Conservation (phyloP, 2,329 filamentous ascomycete genomes). For the Emericellopsis cladophorae region DNA sequence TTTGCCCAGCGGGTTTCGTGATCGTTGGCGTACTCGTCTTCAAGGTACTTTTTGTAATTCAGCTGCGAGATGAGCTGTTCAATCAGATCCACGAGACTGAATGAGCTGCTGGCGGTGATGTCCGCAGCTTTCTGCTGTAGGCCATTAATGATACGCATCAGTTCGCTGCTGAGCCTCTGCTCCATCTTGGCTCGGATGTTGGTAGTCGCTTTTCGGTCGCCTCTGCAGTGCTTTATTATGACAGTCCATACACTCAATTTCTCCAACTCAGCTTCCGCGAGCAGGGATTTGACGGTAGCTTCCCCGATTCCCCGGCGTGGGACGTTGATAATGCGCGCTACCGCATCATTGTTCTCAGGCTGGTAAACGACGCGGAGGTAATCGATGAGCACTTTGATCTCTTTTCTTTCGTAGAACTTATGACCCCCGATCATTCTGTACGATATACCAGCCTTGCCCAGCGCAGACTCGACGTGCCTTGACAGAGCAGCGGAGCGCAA, state of each 20-base stretch:
- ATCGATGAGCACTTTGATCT: conserved; percentile 78
- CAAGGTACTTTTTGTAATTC: conserved; percentile 61
- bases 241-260: conserved; percentile 64
- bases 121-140: conserved; percentile 16
- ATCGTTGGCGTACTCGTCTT: conserved; percentile 58
- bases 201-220: conserved; percentile 31
- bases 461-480: conserved; percentile 68
- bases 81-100: conserved; percentile 33
- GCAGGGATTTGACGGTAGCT: conserved; percentile 57
- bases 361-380: conserved; percentile 80
- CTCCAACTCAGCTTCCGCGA: conserved; percentile 63
- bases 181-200: conserved; percentile 37
- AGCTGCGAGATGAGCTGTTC: conserved; percentile 49
- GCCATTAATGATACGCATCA: conserved; percentile 28
- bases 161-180: conserved; percentile 36
- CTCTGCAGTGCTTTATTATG: conserved; percentile 43
- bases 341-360: conserved; percentile 74
- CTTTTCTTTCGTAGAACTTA: conserved; percentile 82
- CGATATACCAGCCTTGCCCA: conserved; percentile 69
- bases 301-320: conserved; percentile 75
- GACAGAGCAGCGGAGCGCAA: conserved; percentile 77
- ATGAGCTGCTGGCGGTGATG: conserved; percentile 12
- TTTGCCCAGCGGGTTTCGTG: conserved; percentile 76
- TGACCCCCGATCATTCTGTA: conserved; percentile 88
- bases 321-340: conserved; percentile 73